These are phyloP conservation scores for Acer campestre DNA, from an alignment of 345 rosid species.

Conservation along the genomic window DNA sequence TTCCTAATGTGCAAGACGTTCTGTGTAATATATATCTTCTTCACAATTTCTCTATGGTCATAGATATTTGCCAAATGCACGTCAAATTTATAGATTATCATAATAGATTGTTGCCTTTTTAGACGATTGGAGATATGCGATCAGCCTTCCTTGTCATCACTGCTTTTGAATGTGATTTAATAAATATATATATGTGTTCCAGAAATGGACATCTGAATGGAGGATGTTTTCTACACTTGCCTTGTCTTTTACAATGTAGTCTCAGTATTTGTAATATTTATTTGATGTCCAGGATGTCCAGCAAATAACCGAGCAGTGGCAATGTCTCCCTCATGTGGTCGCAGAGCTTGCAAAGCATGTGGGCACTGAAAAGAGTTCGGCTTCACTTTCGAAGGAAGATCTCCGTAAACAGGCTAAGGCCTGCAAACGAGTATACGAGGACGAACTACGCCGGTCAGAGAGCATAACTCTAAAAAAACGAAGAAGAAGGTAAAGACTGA, in stretches of 20 bases:
- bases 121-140: background rate
- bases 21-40: background rate
- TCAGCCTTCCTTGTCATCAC: background rate
- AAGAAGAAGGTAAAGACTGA: conserved; percentile 32
- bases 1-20: background rate
- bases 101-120: background rate
- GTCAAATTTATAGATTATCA: background rate
- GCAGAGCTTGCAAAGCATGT: conserved; percentile 67
- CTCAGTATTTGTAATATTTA: background rate
- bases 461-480: conserved; percentile 11
- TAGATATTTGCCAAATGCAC: background rate
- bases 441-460: conserved; percentile 39
- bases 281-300: conserved; percentile 47
- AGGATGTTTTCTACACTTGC: background rate
- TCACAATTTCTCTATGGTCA: background rate
- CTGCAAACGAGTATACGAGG: conserved; percentile 63
- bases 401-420: conserved; percentile 56
- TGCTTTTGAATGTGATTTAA: background rate
- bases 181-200: background rate
- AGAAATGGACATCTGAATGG: background rate
- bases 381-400: conserved; percentile 48
- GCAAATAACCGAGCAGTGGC: conserved; percentile 75
- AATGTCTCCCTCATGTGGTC: conserved; percentile 75
- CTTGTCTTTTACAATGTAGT: background rate
- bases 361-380: conserved; percentile 24